Conservation (phyloP, 2,329 filamentous ascomycete genomes). For the Fusarium graminum region DNA sequence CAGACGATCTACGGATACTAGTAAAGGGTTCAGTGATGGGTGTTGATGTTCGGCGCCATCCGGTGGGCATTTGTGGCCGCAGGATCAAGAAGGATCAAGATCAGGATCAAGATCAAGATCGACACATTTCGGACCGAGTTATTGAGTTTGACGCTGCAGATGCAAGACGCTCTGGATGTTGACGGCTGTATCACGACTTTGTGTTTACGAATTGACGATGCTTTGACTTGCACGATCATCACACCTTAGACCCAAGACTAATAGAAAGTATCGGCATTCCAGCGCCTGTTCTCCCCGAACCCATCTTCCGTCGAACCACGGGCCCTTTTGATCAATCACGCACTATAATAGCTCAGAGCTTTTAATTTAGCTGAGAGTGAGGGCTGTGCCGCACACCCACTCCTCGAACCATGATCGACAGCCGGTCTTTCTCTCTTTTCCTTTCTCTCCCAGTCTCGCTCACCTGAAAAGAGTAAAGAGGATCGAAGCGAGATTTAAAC, state of each 20-base stretch:
- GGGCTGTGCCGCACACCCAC: conserved; percentile 34
- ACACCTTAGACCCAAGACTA: conserved; percentile 2
- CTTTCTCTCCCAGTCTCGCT: conserved; percentile 1
- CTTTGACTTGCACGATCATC: not conserved
- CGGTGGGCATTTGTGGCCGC: conserved; percentile 29
- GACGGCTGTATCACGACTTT: not conserved
- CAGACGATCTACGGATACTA: too few species aligned
- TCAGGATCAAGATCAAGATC: too few species aligned
- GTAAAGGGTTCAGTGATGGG: too few species aligned
- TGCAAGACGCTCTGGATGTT: too few species aligned
- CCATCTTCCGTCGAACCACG: conserved; percentile 34
- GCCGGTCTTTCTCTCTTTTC: conserved; percentile 17
- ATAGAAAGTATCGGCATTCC: conserved; percentile 31
- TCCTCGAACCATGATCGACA: conserved; percentile 45
- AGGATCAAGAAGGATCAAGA: conserved; percentile 12
- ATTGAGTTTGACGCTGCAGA: not conserved
- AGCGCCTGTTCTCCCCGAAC: conserved; percentile 45
- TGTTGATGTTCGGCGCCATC: conserved; percentile 39
- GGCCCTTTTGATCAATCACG: conserved; percentile 1
- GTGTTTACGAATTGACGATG: not conserved
- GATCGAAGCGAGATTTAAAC: not conserved
- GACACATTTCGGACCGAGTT: conserved; percentile 34
- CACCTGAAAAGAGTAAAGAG: conserved; percentile 1
- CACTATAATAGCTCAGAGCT: conserved; percentile 5
- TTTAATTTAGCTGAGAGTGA: too few species aligned